These are phyloP conservation scores for Carallia brachiata DNA, from an alignment of 345 rosid species.

Conservation along the genomic window DNA sequence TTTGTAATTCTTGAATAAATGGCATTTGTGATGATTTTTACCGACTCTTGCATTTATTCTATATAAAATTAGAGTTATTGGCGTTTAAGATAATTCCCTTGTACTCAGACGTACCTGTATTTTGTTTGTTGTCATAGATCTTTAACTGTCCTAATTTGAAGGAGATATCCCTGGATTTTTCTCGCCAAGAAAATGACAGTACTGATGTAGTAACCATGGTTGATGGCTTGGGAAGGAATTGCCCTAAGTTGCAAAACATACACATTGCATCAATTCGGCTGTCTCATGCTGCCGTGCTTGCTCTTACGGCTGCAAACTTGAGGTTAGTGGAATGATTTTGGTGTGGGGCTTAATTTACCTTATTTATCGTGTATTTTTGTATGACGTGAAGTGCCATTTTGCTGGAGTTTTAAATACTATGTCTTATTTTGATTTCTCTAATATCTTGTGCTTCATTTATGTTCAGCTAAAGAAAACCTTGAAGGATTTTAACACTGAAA, in stretches of 20 bases:
- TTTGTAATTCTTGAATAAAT: no score
- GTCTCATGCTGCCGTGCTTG: conserved; percentile 77
- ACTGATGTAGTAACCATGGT: conserved; percentile 69
- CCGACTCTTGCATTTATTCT: no score
- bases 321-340: conserved; percentile 49
- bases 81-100: conserved; percentile 9
- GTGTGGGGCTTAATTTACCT: background rate
- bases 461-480: background rate
- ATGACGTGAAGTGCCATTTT: background rate
- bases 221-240: conserved; percentile 74
- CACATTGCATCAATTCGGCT: conserved; percentile 86
- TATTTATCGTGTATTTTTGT: background rate
- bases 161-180: conserved; percentile 86
- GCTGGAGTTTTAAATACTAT: background rate
- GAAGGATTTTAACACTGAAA: background rate
- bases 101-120: background rate
- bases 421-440: background rate
- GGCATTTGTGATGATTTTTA: no score
- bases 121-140: conserved; percentile 38
- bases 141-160: conserved; percentile 80
- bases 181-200: conserved; percentile 67
- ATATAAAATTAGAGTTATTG: background rate
- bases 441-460: background rate
- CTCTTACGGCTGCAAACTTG: conserved; percentile 48
- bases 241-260: conserved; percentile 72